Conservation (phyloP, 176 grass and related monocot species). For the maize (Zea mays) region Zm-B73-REFERENCE-NAM-5.0 NC_050105.1:18380001-18380500, state of each 20-base stretch:
- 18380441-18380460: neutral
- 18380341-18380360: neutral
- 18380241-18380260: neutral
- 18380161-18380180: neutral
- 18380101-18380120: neutral
- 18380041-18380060: neutral
- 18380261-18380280: neutral
- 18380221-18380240: neutral
- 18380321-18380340: neutral
- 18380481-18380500: neutral
- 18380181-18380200: neutral
- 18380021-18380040: neutral
- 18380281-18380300: neutral
- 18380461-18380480: neutral
- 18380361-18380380: neutral
- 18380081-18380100: constrained; percentile 6
- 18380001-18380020: neutral
- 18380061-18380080: neutral
- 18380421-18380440: neutral
- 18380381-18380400: constrained; percentile 1
- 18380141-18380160: neutral
- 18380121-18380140: neutral
- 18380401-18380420: neutral
- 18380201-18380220: neutral
- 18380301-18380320: neutral